These are phyloP conservation scores for Ulmus americana DNA, from an alignment of 331 rosid genomes.

Conservation along the genomic window DNA sequence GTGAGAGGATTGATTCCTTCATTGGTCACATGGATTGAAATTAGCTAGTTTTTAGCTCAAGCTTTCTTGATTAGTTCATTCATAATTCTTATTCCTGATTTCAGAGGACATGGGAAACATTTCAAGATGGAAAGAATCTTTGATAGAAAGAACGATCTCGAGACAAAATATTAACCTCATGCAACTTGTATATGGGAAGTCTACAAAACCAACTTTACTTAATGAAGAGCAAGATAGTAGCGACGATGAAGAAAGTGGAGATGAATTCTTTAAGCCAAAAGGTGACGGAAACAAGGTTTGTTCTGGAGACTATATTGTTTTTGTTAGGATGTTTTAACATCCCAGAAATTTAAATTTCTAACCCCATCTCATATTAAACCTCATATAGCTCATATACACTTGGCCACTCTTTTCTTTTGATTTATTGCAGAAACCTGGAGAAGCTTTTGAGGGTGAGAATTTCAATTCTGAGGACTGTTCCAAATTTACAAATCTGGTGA, in stretches of 20 bases:
- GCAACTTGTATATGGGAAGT: conserved; percentile 82
- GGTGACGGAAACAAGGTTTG: conserved; percentile 71
- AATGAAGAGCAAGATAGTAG: conserved; percentile 43
- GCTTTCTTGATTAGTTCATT: conserved; percentile 2
- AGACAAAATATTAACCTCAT: conserved; percentile 55
- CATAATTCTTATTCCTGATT: conserved; percentile 24
- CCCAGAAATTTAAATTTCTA: conserved; percentile 7
- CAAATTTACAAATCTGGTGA: conserved; percentile 43
- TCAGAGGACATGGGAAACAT: conserved; percentile 57
- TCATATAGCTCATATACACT: background rate
- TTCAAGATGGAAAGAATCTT: conserved; percentile 78
- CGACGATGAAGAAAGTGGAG: conserved; percentile 56
- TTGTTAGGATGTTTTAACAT: background rate
- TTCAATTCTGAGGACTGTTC: conserved; percentile 66
- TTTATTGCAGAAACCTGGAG: conserved; percentile 34
- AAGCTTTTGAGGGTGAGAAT: conserved; percentile 40
- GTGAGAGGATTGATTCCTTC: conserved; percentile 1
- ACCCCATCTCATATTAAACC: background rate
- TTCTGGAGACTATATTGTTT: conserved; percentile 11
- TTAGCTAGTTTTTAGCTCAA: conserved; percentile 2
- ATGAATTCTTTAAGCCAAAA: conserved; percentile 69
- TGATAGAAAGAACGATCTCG: conserved; percentile 49
- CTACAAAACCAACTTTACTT: conserved; percentile 28
- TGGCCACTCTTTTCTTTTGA: background rate
- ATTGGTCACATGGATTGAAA: conserved; percentile 1